Base-by-base conservation (phyloP, 202 grass and related monocot species). In the Carex arenaria region DNA sequence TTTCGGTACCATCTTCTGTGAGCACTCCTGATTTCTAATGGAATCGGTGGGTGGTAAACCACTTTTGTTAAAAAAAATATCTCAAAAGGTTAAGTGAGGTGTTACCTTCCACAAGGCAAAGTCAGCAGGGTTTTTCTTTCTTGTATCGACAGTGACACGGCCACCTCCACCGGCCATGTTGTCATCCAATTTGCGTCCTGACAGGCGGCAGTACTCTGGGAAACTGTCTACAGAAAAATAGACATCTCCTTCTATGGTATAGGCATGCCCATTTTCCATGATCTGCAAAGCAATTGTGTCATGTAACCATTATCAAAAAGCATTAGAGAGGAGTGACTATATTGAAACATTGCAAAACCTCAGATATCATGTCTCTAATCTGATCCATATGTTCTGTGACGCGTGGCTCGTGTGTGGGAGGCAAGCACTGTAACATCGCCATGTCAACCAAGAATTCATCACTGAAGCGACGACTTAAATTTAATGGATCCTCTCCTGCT, bases 61-160 rank as follows among this genome's bases (percentile, higher is more conserved):
- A 49, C 45, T 49, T 11, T 49, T 49, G 2, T 49, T 2, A 49
- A 49, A 47, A 47, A 47, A 47, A 47, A 43, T 8, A 42, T 40
- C 0, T 40, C 38, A 78, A 78, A 78, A 59, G 54, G 53, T 40
- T 54, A 36, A 34, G 10, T 38, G 17, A 78, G 7, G 17, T 61
- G 74, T 40, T 67, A 95, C 95, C 86, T 95, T 95, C 95, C 95
- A 98, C 64, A 98, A 81, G 7, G 93, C 93, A 78, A 95, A 98
- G 26, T 95, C 96, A 20, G 79, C 81, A 70, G 80, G 85, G 23
- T 95, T 93, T 61, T 38, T 80, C 83, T 98, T 98, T 80, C 93
- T 93, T 54, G 80, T 64, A 88, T 98, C 96, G 3, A 95, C 87
- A 86, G 84, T 86, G 83, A 95, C 96, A 7, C 96, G 85, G 0